Evolutionary conservation across 2,329 filamentous ascomycete genomes (phyloP).

Genomic region (Neopestalotiopsis clavispora): DNA sequence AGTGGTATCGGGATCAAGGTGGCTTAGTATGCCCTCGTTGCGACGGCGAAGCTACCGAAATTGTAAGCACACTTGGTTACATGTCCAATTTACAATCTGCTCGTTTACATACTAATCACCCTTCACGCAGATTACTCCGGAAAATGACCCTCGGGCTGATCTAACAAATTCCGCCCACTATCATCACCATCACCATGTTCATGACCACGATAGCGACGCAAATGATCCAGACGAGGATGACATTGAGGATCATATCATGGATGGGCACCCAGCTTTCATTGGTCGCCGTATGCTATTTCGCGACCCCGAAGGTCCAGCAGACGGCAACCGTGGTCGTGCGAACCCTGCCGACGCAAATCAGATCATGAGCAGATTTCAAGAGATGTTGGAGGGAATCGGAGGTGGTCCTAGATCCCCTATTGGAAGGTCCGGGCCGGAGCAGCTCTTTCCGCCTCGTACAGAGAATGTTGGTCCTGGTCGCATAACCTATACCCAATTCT

Average conservation of each 20-base stretch:
- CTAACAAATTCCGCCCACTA: slow-evolving; percentile 32
- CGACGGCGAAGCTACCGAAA: slow-evolving; percentile 79
- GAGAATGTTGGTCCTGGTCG: slow-evolving; percentile 23
- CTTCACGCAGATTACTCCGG: slow-evolving; percentile 49
- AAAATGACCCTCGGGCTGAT: slow-evolving; percentile 65
- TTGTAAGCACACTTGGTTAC: slow-evolving; percentile 58
- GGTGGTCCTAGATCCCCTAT: slow-evolving; percentile 26
- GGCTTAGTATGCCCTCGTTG: slow-evolving; percentile 79
- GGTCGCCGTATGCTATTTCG: slow-evolving; percentile 41
- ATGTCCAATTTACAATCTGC: not conserved
- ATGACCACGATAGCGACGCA: slow-evolving; percentile 42
- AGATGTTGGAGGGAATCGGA: slow-evolving; percentile 35
- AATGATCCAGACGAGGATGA: slow-evolving; percentile 64
- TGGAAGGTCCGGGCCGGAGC: slow-evolving; percentile 31
- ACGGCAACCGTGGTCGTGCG: slow-evolving; percentile 22
- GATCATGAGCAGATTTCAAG: slow-evolving; percentile 45
- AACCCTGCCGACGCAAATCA: slow-evolving; percentile 32
- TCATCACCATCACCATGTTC: slow-evolving; percentile 25
- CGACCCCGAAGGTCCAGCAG: slow-evolving; percentile 24
- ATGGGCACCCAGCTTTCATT: slow-evolving; percentile 46
- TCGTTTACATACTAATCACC: not conserved
- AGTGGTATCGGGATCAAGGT: slow-evolving; percentile 79
- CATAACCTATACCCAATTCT: slow-evolving; percentile 39
- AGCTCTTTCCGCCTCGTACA: slow-evolving; percentile 25
- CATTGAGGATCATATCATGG: slow-evolving; percentile 56